Conservation (phyloP, 108 stramenopile genomes). For the Cyclostephanos tholiformis region DNA sequence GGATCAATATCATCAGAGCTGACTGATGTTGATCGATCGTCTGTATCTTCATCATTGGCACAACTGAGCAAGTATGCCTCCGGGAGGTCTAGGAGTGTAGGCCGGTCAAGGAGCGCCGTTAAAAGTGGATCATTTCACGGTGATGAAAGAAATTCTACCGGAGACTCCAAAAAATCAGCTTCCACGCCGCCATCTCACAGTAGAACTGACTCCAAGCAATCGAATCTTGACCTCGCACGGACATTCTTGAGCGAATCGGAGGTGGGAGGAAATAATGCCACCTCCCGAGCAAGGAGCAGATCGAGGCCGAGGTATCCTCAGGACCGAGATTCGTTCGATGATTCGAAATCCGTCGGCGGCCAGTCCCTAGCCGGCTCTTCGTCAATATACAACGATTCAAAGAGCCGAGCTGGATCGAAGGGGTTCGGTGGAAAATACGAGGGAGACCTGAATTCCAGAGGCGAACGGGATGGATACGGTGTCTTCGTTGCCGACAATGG, state of each 20-base stretch:
- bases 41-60: slow-evolving; percentile 22
- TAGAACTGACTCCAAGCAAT: slow-evolving; percentile 27
- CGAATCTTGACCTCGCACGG: slow-evolving; percentile 47
- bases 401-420: slow-evolving; percentile 16
- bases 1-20: slow-evolving; percentile 36
- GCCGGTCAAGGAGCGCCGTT: slow-evolving; percentile 23
- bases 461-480: slow-evolving; percentile 48
- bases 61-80: slow-evolving; percentile 21
- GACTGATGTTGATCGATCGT: slow-evolving; percentile 40
- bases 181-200: slow-evolving; percentile 1
- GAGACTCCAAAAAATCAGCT: slow-evolving; percentile 26
- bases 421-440: slow-evolving; percentile 46
- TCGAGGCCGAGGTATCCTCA: slow-evolving; percentile 37
- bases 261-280: not conserved
- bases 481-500: slow-evolving; percentile 50
- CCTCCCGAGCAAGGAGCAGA: slow-evolving; percentile 13
- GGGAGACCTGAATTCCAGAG: slow-evolving; percentile 45
- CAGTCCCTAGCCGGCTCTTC: slow-evolving; percentile 41
- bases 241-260: slow-evolving; percentile 24
- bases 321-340: slow-evolving; percentile 44
- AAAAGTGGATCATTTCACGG: slow-evolving; percentile 12
- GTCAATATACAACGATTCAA: slow-evolving; percentile 37
- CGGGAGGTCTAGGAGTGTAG: slow-evolving; percentile 35
- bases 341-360: slow-evolving; percentile 31
- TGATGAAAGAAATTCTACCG: slow-evolving; percentile 18